Base-by-base conservation (phyloP, 768 basidiomycete species). In the Termitomyces sp. region DNA sequence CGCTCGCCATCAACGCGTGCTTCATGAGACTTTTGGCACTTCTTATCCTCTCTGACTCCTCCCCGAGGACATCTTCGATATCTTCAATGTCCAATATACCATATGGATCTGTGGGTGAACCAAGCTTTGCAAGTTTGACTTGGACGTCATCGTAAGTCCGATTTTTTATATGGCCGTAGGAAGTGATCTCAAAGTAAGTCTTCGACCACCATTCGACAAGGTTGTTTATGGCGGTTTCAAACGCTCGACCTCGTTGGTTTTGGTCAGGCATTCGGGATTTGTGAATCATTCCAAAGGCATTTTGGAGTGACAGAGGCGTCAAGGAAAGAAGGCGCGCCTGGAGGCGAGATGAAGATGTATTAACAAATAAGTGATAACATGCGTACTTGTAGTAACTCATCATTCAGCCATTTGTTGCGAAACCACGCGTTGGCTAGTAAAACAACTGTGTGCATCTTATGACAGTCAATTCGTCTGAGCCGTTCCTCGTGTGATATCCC, bases 11-110 rank as follows among this genome's bases (percentile, higher is more conserved):
- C 19, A 98, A 73, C 0, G 86, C 89, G 67, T 95, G 93, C 68
- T 97, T 98, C 91, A 95, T 95, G 38, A 98, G 77, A 61, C 92
- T 94, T 67, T 95, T 95, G 14, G 80, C 76, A 50, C 85, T 87
- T 45, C 87, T 79, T 29, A 97, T 82, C 3, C 76, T 66, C 70
- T 96, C 95, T 37, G 79, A 78, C 10, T 84, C 84, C 27, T 82
- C 80, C 16, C 79, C 84, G 5, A 76, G 54, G 32, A 74, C 64
- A 37, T 79, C 76, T 57, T 82, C 72, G 12, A 84, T 71, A 29
- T 72, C 69, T 59, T 83, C 76, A 29, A 75, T 62, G 50, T 79
- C 74, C 29, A 76, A 63, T 4, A 62, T 21, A 21, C 72, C 71
- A 49, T 67, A 65, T 58, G 61, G 58, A 49, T 68, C 66, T 45